Evolutionary conservation across 768 basidiomycete species (phyloP).

Genomic region (Coprinopsis strossmayeri): DNA sequence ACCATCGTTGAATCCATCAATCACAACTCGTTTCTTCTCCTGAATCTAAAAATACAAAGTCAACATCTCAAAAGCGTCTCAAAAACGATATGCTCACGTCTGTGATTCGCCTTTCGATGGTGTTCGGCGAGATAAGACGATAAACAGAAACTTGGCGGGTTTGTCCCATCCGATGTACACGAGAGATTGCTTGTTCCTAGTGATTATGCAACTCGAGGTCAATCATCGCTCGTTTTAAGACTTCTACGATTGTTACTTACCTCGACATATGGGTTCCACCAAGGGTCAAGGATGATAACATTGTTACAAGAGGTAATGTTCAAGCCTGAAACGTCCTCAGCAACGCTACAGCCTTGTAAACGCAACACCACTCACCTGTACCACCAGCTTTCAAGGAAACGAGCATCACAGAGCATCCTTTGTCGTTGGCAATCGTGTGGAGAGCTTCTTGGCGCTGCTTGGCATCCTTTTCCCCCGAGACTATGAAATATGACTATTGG

Average conservation of each 20-base stretch:
- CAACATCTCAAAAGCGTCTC: no score
- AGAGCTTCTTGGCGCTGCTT: slow-evolving; percentile 1
- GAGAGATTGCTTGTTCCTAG: slow-evolving; percentile 11
- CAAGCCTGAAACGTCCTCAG: not conserved
- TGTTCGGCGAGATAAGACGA: slow-evolving; percentile 1
- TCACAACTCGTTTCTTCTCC: no score
- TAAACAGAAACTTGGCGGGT: slow-evolving; percentile 1
- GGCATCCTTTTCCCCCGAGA: not conserved
- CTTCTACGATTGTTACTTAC: no score
- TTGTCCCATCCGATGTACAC: slow-evolving; percentile 5
- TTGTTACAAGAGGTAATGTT: slow-evolving; percentile 15
- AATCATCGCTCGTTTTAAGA: no score
- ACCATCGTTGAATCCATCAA: no score
- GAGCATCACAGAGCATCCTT: not conserved
- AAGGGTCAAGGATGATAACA: slow-evolving; percentile 19
- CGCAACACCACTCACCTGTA: not conserved
- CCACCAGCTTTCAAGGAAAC: slow-evolving; percentile 9
- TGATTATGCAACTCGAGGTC: no score
- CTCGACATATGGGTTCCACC: slow-evolving; percentile 21
- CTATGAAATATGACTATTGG: not conserved
- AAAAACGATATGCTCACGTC: no score
- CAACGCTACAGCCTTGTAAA: not conserved
- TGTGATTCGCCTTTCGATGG: slow-evolving; percentile 2
- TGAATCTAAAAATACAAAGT: no score
- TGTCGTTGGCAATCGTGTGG: not conserved